Evolutionary conservation across 495 filamentous ascomycete species (phyloP).

Genomic region (Aspergillus ostianus): DNA sequence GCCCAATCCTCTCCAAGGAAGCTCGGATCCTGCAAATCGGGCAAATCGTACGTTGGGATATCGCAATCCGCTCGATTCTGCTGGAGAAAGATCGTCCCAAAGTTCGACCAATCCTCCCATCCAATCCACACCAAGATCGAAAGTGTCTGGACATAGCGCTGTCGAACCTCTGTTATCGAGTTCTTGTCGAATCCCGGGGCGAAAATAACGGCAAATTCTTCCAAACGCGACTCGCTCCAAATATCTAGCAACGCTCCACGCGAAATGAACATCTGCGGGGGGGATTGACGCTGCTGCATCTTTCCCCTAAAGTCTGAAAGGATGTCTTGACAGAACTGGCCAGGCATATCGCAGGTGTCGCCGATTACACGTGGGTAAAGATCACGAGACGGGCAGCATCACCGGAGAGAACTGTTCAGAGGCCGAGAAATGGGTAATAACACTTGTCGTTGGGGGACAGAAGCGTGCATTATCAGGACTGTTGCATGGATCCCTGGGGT

Average conservation of each 20-base stretch:
- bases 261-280: conserved; percentile 9
- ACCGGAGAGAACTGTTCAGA: background rate
- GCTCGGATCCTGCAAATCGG: background rate
- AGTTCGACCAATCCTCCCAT: conserved; percentile 12
- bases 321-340: background rate
- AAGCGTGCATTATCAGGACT: background rate
- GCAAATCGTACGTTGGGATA: conserved; percentile 5
- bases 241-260: conserved; percentile 9
- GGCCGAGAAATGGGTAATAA: background rate
- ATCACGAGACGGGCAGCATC: background rate
- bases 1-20: conserved; percentile 7
- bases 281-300: background rate
- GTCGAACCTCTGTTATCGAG: background rate
- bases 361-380: background rate
- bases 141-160: conserved; percentile 13
- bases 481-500: background rate
- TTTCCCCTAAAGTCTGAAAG: background rate
- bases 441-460: background rate
- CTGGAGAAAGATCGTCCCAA: conserved; percentile 12
- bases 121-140: conserved; percentile 15
- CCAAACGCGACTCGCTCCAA: conserved; percentile 9
- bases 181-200: conserved; percentile 1
- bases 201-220: conserved; percentile 3
- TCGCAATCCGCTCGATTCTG: conserved; percentile 7
- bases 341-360: background rate